These are phyloP conservation scores for Penstemon newberryi DNA, from an alignment of 257 asterid genomes.

Conservation along the genomic window DNA sequence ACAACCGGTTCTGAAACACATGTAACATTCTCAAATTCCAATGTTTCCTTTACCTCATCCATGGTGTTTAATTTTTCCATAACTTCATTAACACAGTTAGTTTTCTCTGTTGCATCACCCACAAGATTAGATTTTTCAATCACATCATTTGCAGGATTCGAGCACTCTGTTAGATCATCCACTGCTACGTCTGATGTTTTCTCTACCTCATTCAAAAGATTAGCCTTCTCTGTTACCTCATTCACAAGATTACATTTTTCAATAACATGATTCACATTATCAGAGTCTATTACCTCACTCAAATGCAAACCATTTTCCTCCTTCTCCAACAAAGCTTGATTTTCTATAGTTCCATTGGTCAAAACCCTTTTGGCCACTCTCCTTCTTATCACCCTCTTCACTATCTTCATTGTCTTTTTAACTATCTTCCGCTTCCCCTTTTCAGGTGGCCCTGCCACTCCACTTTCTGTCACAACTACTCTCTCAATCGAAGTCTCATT, in stretches of 20 bases:
- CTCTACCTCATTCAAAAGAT: constrained; percentile 19
- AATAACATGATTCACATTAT: background rate
- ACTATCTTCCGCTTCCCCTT: constrained; percentile 48
- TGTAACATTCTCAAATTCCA: constrained; percentile 13
- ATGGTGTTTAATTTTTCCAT: background rate
- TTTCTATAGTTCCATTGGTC: constrained; percentile 12
- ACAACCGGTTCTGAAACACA: constrained; percentile 14
- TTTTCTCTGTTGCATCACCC: background rate
- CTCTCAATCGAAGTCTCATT: constrained; percentile 27
- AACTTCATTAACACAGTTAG: too few relatives aligned
- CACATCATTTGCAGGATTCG: constrained; percentile 10
- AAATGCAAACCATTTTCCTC: constrained; percentile 5
- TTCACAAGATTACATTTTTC: constrained; percentile 24
- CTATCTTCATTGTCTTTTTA: constrained; percentile 50
- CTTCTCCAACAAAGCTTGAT: constrained; percentile 25
- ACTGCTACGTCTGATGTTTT: background rate
- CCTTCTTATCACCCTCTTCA: constrained; percentile 64
- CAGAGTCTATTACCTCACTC: constrained; percentile 21
- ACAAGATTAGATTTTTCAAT: constrained; percentile 1
- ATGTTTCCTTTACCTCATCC: background rate
- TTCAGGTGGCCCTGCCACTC: constrained; percentile 29
- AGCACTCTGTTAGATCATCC: constrained; percentile 21
- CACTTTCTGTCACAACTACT: constrained; percentile 23
- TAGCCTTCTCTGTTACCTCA: constrained; percentile 17
- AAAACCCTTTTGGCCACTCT: constrained; percentile 53